Evolutionary conservation across 1,139 yeast species (phyloP).

Genomic region (Meyerozyma sp.): DNA sequence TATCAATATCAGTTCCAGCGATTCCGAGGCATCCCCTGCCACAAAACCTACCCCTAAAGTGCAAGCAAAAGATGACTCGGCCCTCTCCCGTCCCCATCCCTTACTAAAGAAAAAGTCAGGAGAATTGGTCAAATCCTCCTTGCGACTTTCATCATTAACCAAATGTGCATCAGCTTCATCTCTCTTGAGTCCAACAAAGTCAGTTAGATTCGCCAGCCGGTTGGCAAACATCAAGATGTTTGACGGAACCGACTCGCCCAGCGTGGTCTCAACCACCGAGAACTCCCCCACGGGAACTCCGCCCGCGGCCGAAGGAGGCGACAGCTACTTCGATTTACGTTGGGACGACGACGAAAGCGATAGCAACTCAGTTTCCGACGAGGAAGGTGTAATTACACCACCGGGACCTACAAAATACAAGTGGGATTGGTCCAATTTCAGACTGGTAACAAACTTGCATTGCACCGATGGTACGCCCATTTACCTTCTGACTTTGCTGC

Average conservation of each 20-base stretch:
- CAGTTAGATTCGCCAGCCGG: slow-evolving; percentile 34
- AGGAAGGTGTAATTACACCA: slow-evolving; percentile 4
- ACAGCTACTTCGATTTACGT: slow-evolving; percentile 8
- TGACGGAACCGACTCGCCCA: slow-evolving; percentile 38
- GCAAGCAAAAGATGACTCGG: background rate
- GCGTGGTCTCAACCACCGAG: slow-evolving; percentile 28
- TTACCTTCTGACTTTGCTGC: background rate
- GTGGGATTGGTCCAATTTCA: slow-evolving; percentile 1
- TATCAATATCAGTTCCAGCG: background rate
- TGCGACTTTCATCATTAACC: slow-evolving; percentile 24
- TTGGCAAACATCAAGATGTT: slow-evolving; percentile 36
- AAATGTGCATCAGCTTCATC: slow-evolving; percentile 24
- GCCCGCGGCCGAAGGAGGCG: slow-evolving; percentile 8
- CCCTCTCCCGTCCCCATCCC: slow-evolving; percentile 8
- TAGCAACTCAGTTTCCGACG: slow-evolving; percentile 8
- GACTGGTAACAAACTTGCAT: background rate
- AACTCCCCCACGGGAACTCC: slow-evolving; percentile 34
- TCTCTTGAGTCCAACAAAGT: slow-evolving; percentile 18
- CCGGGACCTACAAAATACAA: slow-evolving; percentile 5
- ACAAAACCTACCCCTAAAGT: background rate
- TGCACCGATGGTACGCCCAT: background rate
- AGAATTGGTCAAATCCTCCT: slow-evolving; percentile 35
- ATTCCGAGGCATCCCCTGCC: background rate
- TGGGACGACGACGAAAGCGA: slow-evolving; percentile 8
- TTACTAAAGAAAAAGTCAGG: slow-evolving; percentile 35